Evolutionary conservation across 495 filamentous ascomycete species (phyloP).

Genomic region (Parmelia sp.): DNA sequence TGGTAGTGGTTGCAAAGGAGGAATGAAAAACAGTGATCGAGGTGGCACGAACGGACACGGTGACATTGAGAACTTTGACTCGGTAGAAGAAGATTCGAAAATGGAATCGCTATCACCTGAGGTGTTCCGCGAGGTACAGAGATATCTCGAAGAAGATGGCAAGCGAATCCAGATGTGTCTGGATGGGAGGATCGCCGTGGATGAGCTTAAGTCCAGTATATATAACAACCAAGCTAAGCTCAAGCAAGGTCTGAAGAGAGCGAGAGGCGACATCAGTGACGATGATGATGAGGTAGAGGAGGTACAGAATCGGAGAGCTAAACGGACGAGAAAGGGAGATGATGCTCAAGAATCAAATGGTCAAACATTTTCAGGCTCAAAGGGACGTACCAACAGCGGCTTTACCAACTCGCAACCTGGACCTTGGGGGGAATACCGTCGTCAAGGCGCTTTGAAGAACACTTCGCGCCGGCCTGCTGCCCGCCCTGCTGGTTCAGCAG

Average conservation of each 20-base stretch:
- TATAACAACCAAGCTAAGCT: neutral
- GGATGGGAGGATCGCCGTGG: neutral
- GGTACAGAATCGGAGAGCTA: neutral
- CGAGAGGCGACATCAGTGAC: neutral
- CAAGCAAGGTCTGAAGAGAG: neutral
- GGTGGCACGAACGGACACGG: neutral
- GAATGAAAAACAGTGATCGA: neutral
- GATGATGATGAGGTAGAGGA: neutral
- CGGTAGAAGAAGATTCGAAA: neutral
- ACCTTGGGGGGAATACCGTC: neutral
- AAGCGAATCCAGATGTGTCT: neutral
- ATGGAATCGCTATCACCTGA: neutral
- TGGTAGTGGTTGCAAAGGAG: too few species aligned
- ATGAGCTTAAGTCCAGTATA: neutral
- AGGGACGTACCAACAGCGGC: neutral
- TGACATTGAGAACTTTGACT: too few species aligned
- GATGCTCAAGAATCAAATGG: neutral
- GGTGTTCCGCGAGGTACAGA: neutral
- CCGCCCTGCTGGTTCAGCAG: neutral
- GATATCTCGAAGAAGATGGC: neutral
- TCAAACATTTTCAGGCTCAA: neutral
- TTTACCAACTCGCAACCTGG: neutral
- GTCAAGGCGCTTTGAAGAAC: neutral
- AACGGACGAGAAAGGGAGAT: neutral
- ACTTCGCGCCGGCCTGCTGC: neutral